Conservation (phyloP, 306 rosid genomes). For the Cucurbita ficifolia region DNA sequence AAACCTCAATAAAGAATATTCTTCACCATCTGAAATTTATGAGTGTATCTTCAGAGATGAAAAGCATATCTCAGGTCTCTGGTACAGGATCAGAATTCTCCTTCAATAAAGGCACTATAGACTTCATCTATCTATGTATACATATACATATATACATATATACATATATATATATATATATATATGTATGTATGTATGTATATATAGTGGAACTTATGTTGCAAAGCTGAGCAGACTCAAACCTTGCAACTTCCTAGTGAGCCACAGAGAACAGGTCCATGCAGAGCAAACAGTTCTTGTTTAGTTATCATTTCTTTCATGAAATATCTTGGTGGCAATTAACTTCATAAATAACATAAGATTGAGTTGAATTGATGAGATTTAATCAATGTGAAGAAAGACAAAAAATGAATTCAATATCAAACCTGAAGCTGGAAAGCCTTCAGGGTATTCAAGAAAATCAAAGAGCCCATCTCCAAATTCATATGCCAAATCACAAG, state of each 20-base stretch:
- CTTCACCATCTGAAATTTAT: neutral
- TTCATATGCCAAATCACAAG: slow-evolving; percentile 76
- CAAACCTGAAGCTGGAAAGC: slow-evolving; percentile 65
- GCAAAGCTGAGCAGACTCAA: neutral
- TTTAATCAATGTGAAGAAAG: neutral
- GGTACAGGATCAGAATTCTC: neutral
- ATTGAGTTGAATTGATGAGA: neutral
- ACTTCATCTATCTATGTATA: neutral
- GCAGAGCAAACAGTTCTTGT: neutral
- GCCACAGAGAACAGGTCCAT: neutral
- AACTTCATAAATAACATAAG: neutral
- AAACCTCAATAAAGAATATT: neutral
- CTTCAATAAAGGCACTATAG: neutral
- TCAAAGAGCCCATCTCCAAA: slow-evolving; percentile 63
- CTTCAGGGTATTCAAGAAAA: slow-evolving; percentile 47
- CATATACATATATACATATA: too few relatives aligned
- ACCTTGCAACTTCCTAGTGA: neutral
- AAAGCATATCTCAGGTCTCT: neutral
- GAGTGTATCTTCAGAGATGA: neutral
- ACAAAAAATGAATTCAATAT: neutral
- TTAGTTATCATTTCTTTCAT: neutral
- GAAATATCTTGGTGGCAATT: neutral
- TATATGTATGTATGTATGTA: neutral
- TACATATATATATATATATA: too few relatives aligned
- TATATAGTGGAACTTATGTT: neutral